Evolutionary conservation across 1,139 yeast genomes (phyloP), one percentile per base, ranked within the genome.

Genomic region (Magnusiomyces sp.): DNA sequence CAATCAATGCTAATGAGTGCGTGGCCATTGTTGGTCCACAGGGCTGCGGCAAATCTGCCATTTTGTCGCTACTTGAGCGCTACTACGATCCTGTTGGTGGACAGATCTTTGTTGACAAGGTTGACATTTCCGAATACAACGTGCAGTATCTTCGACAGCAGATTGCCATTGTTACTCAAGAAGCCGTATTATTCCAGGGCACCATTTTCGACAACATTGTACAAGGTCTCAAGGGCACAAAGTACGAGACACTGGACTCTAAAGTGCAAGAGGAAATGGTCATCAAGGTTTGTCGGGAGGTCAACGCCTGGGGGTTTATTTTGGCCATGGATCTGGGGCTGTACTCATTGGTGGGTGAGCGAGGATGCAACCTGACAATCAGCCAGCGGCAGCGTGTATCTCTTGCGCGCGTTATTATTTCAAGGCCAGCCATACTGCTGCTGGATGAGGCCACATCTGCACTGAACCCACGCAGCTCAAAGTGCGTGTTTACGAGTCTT

Each of bases 11-110:
- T 2, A 89, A 92, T n/a, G 83, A 88, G 50, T 85, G 87, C 50
- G 81, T 90, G 5, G 92, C 96, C 61, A 75, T 89, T 50, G 96
- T 88, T 16, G 97, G 97, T 0, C 88, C 92, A n/a, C 84, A 95
- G n/a, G 97, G 97, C 0, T 81, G 94, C 51, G 97, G 97, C 16
- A 89, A 89, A 62, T 84, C 95, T 4, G 88, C 97, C 0, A 75
- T 89, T 34, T 82, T 90, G 0, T 78, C 88, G 5, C 68, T 89
- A 47, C 67, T 89, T 19, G 72, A 88, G 55, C 73, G 95, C 49
- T 79, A 84, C 51, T 87, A 88, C 64, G 73, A 74, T 44, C 74
- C 76, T 1, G 74, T 77, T 50, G 63, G 74, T 1, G 96, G 97
- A 17, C 64, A 70, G 16, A 80, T 89, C 37, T 65, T 71, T 2